phyloP scores from a whole-genome alignment of 116 monocot genomes.

The Dioscorea cayenensis region DNA sequence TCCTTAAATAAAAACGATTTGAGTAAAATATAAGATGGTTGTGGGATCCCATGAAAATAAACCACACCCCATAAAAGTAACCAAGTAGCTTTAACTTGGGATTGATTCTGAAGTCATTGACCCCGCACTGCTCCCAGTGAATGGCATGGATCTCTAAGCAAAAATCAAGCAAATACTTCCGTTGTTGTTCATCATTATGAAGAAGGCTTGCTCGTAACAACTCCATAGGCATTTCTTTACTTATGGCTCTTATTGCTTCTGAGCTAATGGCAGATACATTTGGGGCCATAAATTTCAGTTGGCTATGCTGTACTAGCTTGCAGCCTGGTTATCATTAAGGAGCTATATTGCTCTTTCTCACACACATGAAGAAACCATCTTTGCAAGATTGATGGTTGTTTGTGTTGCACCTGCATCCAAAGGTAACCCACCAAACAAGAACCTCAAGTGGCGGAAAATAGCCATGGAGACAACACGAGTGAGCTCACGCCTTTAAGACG shows the following conservation, averaged over 20 bases:
- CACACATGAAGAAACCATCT: conserved; percentile 45
- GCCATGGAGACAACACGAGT: conserved; percentile 75
- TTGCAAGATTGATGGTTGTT: conserved; percentile 39
- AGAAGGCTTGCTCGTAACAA: conserved; percentile 68
- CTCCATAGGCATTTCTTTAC: conserved; percentile 80
- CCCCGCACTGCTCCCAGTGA: conserved; percentile 22
- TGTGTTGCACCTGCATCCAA: conserved; percentile 46
- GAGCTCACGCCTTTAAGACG: too few species aligned
- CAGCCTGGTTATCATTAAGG: conserved; percentile 30
- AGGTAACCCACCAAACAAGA: conserved; percentile 59
- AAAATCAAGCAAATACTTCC: conserved; percentile 52
- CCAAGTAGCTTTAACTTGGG: conserved; percentile 17
- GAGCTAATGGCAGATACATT: conserved; percentile 19
- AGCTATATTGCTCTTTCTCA: conserved; percentile 64
- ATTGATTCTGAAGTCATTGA: conserved; percentile 27
- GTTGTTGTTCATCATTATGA: conserved; percentile 63
- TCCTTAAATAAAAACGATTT: not conserved
- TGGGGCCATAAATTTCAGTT: conserved; percentile 49
- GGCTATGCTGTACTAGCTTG: conserved; percentile 32
- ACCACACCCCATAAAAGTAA: not conserved
- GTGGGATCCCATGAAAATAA: not conserved
- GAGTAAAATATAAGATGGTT: not conserved
- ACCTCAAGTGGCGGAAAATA: conserved; percentile 68
- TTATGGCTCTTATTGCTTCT: conserved; percentile 40
- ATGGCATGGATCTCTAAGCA: conserved; percentile 54